Conservation (phyloP, 2,329 filamentous ascomycete genomes). For the Colletotrichum falcatum region DNA sequence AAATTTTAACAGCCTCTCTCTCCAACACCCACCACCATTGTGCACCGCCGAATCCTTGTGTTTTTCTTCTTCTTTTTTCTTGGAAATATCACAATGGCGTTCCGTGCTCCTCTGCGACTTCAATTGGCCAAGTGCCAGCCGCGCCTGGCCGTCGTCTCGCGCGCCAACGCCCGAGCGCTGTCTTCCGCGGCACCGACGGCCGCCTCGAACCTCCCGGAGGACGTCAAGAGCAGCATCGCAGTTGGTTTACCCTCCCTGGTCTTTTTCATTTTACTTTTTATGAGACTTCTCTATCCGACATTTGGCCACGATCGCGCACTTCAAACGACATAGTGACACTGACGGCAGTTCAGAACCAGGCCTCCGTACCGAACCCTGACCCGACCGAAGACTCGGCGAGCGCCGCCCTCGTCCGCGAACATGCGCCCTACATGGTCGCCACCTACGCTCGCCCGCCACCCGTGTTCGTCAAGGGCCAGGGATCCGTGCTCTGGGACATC, state of each 20-base stretch:
- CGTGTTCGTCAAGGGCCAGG: constrained; percentile 89
- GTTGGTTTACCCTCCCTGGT: constrained; percentile 45
- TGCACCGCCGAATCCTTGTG: neutral
- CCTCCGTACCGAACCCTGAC: constrained; percentile 73
- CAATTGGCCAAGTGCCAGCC: constrained; percentile 49
- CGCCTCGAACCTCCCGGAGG: constrained; percentile 51
- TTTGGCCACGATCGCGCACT: no score
- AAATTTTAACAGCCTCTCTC: constrained; percentile 19
- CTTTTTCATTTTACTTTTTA: no score
- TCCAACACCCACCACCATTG: constrained; percentile 12
- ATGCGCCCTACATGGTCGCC: constrained; percentile 91
- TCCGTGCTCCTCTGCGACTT: constrained; percentile 54
- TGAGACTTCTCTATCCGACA: no score
- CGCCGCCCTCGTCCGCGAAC: constrained; percentile 77
- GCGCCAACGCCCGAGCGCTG: constrained; percentile 47
- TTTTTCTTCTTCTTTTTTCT: neutral
- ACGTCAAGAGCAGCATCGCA: constrained; percentile 50
- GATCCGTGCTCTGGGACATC: constrained; percentile 89
- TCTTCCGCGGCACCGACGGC: constrained; percentile 53
- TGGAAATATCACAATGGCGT: constrained; percentile 51
- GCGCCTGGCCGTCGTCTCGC: constrained; percentile 43
- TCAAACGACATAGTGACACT: neutral
- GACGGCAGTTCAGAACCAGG: constrained; percentile 46
- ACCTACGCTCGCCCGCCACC: constrained; percentile 93
- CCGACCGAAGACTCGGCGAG: constrained; percentile 80